phyloP scores from a whole-genome alignment of 2,329 filamentous ascomycete genomes.

The Cladosporium sp. region DNA sequence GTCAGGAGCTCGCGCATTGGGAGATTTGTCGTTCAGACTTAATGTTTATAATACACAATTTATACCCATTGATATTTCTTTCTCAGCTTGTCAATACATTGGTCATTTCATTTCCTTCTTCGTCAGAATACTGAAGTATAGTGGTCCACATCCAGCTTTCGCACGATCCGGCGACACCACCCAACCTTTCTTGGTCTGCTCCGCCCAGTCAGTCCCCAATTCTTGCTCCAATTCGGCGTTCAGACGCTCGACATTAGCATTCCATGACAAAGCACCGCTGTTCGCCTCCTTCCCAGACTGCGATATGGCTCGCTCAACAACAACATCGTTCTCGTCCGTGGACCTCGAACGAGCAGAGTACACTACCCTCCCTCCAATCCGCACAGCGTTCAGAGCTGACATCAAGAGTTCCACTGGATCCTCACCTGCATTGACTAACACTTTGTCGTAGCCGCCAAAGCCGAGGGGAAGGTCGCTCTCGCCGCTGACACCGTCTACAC shows the following conservation, averaged over 20 bases:
- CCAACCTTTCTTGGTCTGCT: slow-evolving; percentile 37
- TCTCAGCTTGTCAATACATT: too few species aligned
- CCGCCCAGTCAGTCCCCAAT: slow-evolving; percentile 18
- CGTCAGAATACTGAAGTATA: slow-evolving; percentile 38
- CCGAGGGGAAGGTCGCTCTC: slow-evolving; percentile 26
- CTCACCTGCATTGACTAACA: slow-evolving; percentile 38
- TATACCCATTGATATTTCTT: too few species aligned
- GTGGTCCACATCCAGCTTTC: slow-evolving; percentile 36
- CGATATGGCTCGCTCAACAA: slow-evolving; percentile 34
- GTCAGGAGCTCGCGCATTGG: too few species aligned
- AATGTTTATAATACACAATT: too few species aligned
- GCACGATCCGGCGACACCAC: slow-evolving; percentile 39
- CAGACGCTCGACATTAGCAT: slow-evolving; percentile 24
- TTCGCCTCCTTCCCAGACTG: slow-evolving; percentile 35
- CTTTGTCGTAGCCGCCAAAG: slow-evolving; percentile 36
- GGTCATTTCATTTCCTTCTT: slow-evolving; percentile 21
- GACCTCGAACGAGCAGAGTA: slow-evolving; percentile 42
- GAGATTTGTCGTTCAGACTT: too few species aligned
- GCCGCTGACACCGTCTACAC: slow-evolving; percentile 22
- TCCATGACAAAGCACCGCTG: slow-evolving; percentile 32
- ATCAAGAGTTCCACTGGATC: slow-evolving; percentile 33
- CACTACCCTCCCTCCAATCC: slow-evolving; percentile 34
- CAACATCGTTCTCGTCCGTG: slow-evolving; percentile 38
- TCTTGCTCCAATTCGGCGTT: slow-evolving; percentile 20
- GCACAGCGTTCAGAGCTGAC: slow-evolving; percentile 34